These are phyloP conservation scores for Penicillium manginii DNA, from an alignment of 495 filamentous ascomycete genomes.

Conservation along the genomic window DNA sequence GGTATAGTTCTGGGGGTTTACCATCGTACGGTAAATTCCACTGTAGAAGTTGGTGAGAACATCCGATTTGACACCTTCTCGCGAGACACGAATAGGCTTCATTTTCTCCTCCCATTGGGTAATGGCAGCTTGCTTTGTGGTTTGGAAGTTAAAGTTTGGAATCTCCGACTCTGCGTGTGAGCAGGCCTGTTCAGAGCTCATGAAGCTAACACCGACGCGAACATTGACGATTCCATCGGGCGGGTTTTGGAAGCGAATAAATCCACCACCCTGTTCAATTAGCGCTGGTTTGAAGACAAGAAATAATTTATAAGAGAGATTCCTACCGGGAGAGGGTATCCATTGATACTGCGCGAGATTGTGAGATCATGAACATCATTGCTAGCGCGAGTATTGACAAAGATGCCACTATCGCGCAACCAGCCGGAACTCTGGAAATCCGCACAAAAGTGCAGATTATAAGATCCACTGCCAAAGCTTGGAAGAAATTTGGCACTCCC, in stretches of 20 bases:
- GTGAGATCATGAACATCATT: conserved; percentile 57
- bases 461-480: conserved; percentile 65
- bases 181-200: conserved; percentile 67
- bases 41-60: conserved; percentile 63
- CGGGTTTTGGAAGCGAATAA: conserved; percentile 58
- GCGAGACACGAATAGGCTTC: conserved; percentile 52
- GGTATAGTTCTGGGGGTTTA: conserved; percentile 74
- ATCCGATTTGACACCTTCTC: conserved; percentile 56
- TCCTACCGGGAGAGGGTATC: conserved; percentile 64
- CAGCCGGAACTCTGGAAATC: conserved; percentile 59
- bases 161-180: conserved; percentile 64
- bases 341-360: conserved; percentile 70
- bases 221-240: conserved; percentile 53
- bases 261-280: conserved; percentile 59
- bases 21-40: conserved; percentile 58
- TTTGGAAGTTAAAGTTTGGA: conserved; percentile 49
- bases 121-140: conserved; percentile 47
- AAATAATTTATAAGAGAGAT: background rate
- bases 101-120: conserved; percentile 55
- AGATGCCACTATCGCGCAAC: conserved; percentile 46
- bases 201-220: conserved; percentile 72
- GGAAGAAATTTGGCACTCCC: conserved; percentile 69
- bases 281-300: background rate
- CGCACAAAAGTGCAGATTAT: conserved; percentile 71
- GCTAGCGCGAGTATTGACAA: conserved; percentile 47